phyloP scores from a whole-genome alignment of 2,329 filamentous ascomycete species.

The Triangularia setosa region DNA sequence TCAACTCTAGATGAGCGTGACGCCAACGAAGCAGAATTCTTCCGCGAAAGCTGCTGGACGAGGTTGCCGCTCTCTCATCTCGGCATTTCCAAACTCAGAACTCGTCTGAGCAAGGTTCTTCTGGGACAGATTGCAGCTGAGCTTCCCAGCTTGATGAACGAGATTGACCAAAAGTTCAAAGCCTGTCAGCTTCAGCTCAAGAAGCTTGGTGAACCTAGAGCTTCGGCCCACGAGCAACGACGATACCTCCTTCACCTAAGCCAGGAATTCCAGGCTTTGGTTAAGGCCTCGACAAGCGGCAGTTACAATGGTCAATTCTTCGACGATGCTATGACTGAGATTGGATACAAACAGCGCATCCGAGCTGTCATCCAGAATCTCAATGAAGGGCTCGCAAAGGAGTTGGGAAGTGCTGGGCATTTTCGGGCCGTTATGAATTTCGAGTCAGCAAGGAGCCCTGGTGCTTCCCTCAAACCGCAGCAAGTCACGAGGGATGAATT shows the following conservation, averaged over 20 bases:
- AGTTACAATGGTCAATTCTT: slow-evolving; percentile 31
- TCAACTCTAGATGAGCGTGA: slow-evolving; percentile 31
- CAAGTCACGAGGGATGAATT: not conserved
- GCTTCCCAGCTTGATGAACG: slow-evolving; percentile 30
- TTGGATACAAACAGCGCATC: slow-evolving; percentile 22
- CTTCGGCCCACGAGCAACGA: slow-evolving; percentile 23
- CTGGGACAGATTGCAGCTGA: slow-evolving; percentile 31
- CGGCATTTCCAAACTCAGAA: slow-evolving; percentile 23
- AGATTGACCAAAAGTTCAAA: slow-evolving; percentile 28
- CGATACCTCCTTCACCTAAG: slow-evolving; percentile 21
- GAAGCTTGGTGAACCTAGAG: slow-evolving; percentile 26
- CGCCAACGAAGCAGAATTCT: slow-evolving; percentile 33
- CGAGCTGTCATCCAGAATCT: slow-evolving; percentile 23
- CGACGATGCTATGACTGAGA: slow-evolving; percentile 9
- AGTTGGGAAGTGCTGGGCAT: slow-evolving; percentile 13
- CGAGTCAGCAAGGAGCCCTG: not conserved
- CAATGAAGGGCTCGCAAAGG: slow-evolving; percentile 18
- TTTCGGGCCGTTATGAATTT: slow-evolving; percentile 4
- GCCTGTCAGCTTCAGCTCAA: slow-evolving; percentile 24
- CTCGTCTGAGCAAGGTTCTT: slow-evolving; percentile 29
- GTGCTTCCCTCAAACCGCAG: not conserved
- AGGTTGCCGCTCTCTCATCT: slow-evolving; percentile 17
- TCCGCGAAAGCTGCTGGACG: slow-evolving; percentile 23
- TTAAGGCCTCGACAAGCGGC: slow-evolving; percentile 29
- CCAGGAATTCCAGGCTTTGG: slow-evolving; percentile 21